Base-by-base conservation (phyloP, 495 filamentous ascomycete genomes). In the Neurospora sp. region DNA sequence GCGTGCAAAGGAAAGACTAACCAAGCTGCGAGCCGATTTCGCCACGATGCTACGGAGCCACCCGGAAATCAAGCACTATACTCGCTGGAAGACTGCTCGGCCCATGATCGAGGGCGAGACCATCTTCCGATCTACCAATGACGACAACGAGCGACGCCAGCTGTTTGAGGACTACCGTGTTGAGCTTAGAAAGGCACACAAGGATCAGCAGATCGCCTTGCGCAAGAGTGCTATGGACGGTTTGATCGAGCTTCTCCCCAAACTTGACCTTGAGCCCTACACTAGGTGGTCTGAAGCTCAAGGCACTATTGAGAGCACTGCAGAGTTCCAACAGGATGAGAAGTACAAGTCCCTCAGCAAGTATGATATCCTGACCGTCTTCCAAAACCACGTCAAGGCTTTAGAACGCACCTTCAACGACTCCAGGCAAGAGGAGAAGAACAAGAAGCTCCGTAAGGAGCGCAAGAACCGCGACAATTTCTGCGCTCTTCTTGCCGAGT, bases 61-160 rank as follows among this genome's bases (percentile, higher is more conserved):
- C 82, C 93, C 94, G 77, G 96, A 98, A 84, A 98, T 99, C 80
- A 96, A 95, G 83, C 90, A 97, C 77, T 98, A 97, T 83, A 98
- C 94, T 73, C 92, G 94, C 72, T 99, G 96, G 96, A 98, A 93
- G 87, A 98, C 92, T 39, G 94, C 94, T 72, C 91, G 93, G 54
- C 94, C 94, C 21, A 97, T 97, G 70, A 96, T 99, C 78, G 93
- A 98, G 82, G 92, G 92, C 70, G 96, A 99, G 85, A 94, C 93
- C 34, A 96, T 95, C 72, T 99, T 98, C 85, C 90, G 93, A 73
- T 93, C 94, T 39, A 93, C 94, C 42, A 91, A 91, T 77, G 88
- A 96, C 79, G 96, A 99, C 76, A 88, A 87, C 75, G 96, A 98
- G 82, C 90, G 96, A 72, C 92, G 92, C 59, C 92, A 94, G 81